Evolutionary conservation across 495 filamentous ascomycete species (phyloP), one percentile per base, ranked within the genome.

Genomic region (Podospora pseudopauciseta): DNA sequence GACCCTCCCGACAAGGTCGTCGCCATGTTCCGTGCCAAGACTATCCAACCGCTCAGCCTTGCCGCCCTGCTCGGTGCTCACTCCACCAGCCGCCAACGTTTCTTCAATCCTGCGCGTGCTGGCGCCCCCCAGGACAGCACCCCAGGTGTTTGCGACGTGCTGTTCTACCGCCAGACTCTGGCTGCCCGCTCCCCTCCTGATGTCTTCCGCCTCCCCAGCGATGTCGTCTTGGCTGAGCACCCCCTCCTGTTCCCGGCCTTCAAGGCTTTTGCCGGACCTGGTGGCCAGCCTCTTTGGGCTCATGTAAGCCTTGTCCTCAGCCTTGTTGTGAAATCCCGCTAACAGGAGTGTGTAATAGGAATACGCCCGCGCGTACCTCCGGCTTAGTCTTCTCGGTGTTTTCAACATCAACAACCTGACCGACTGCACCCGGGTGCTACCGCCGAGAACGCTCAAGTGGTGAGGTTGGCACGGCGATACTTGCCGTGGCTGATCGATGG

Each of bases 41-140:
- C 84, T 0, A 82, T 86, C 70, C 72, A 76, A 27, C 67, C 82
- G 5, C 70, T 72, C 44, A 81, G 79, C 58, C 75, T 86, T 1
- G 80, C 81, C 0, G 83, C 84, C 0, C 75, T 86, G 5, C 72
- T 86, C 1, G 84, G 84, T 28, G 82, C 84, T 0, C 84, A 86
- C 72, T 81, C 81, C 5, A 76, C 76, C 15, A 74, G 75, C 58
- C 78, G 77, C 66, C 83, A 86, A 69, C 77, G 72, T 28, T 82
- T 81, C 68, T 78, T 82, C 32, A 75, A 86, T 70, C 58, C 75
- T 2, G 63, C 73, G 26, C 72, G 75, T 20, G 58, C 67, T 23
- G 71, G 70, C 26, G 77, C 77, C 56, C 71, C 83, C 1, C 74
- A 78, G 65, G 80, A 81, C 66, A 66, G 72, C 11, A 79, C 79